These are phyloP conservation scores for Elasticomyces elasticus DNA, from an alignment of 495 filamentous ascomycete species.

Conservation along the genomic window DNA sequence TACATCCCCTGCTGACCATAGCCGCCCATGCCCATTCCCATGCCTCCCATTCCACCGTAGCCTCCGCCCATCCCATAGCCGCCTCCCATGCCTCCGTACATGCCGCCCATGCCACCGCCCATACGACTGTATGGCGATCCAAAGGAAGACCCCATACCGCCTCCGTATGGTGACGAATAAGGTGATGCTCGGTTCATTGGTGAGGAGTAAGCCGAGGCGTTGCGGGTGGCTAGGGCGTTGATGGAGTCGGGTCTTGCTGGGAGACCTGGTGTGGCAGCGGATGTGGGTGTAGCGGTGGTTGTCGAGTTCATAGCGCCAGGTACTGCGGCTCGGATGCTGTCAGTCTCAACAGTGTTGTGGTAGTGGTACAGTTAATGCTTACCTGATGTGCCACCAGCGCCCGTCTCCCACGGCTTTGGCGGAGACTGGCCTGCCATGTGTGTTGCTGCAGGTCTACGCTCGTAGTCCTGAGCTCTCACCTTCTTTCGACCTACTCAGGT, in stretches of 20 bases:
- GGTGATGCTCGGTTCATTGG: slow-evolving; percentile 20
- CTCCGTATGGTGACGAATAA: slow-evolving; percentile 20
- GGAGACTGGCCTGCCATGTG: neutral
- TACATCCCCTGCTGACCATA: slow-evolving; percentile 44
- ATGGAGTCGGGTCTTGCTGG: slow-evolving; percentile 70
- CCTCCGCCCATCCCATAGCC: slow-evolving; percentile 41
- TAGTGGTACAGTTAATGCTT: neutral
- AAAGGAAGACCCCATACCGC: slow-evolving; percentile 38
- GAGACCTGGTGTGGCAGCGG: slow-evolving; percentile 55
- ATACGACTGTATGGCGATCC: slow-evolving; percentile 61
- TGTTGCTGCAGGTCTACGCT: neutral
- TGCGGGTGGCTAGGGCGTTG: slow-evolving; percentile 68
- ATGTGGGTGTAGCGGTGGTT: slow-evolving; percentile 34
- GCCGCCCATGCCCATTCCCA: slow-evolving; percentile 33
- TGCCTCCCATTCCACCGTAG: slow-evolving; percentile 55
- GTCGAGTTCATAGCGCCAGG: slow-evolving; percentile 36
- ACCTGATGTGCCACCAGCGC: slow-evolving; percentile 43
- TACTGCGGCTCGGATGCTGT: slow-evolving; percentile 35
- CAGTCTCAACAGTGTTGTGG: neutral
- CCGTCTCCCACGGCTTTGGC: slow-evolving; percentile 67
- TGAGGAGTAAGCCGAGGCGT: slow-evolving; percentile 50
- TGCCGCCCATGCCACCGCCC: slow-evolving; percentile 48
- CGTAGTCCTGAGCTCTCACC: neutral
- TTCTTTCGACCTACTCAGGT: too few species aligned
- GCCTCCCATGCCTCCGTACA: slow-evolving; percentile 54